A percentile compares a stretch with the other conserved stretches of the same genome.
Conservation (phyloP, 192 early-diverging fungal species). For the Backusella parvicylindrica region DNA sequence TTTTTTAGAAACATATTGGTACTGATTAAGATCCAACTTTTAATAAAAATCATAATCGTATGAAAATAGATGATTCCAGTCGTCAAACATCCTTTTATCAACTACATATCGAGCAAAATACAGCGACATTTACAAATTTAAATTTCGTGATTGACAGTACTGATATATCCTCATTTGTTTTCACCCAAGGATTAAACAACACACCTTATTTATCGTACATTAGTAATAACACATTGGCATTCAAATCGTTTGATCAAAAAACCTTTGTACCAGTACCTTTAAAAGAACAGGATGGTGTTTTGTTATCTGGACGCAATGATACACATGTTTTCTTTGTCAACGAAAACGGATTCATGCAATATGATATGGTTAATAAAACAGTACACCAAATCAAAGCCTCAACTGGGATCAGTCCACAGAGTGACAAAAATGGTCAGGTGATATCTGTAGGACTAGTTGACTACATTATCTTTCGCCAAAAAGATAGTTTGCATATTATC, state of each 20-base stretch:
- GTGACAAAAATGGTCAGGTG: neutral
- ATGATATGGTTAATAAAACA: neutral
- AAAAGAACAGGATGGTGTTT: neutral
- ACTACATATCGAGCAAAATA: neutral
- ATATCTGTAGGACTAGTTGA: neutral
- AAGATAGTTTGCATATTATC: neutral
- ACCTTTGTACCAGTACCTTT: neutral
- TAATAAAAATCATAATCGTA: neutral
- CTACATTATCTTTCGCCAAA: neutral
- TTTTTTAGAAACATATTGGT: neutral
- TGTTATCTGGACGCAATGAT: neutral
- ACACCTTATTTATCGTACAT: neutral
- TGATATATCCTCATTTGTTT: neutral
- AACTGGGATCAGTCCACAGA: neutral
- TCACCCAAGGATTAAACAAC: neutral
- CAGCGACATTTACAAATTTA: neutral
- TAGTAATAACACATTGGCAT: neutral
- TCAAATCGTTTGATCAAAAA: neutral
- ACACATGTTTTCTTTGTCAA: neutral
- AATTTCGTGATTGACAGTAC: neutral
- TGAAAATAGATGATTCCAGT: neutral
- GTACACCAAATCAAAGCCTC: neutral
- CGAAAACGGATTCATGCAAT: neutral
- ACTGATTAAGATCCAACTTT: neutral
- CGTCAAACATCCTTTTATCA: neutral